A percentile compares a stretch with the other conserved stretches of the same genome.
These are phyloP conservation scores for Leptographium lundbergii DNA, from an alignment of 2,329 filamentous ascomycete genomes.

Conservation along the genomic window DNA sequence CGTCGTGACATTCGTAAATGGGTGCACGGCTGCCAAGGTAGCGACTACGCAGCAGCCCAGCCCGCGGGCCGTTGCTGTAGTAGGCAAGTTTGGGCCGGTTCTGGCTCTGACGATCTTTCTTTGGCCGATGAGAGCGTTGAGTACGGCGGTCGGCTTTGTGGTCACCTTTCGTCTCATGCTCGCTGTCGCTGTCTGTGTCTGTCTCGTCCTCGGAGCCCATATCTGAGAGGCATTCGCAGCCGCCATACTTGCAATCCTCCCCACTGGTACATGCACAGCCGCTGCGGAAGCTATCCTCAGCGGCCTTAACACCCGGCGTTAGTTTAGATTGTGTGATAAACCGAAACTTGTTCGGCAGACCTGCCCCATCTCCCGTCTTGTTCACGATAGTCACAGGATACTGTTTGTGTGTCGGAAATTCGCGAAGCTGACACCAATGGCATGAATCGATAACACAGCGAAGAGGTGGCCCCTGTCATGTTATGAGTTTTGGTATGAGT, in stretches of 20 bases:
- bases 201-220: conserved; percentile 43
- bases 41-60: conserved; percentile 37
- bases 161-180: conserved; percentile 9
- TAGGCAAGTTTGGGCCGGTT: conserved; percentile 47
- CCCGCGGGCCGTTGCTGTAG: conserved; percentile 37
- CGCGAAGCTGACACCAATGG: conserved; percentile 49
- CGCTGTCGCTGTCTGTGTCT: conserved; percentile 28
- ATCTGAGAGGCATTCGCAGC: conserved; percentile 53
- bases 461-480: conserved; percentile 6
- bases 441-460: conserved; percentile 25
- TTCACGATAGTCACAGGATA: conserved; percentile 54
- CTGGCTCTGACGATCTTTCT: conserved; percentile 6
- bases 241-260: conserved; percentile 52
- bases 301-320: conserved; percentile 43
- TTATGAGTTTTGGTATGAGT: neutral
- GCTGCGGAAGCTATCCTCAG: conserved; percentile 47
- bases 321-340: conserved; percentile 56
- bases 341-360: conserved; percentile 49
- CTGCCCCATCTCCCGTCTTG: conserved; percentile 36
- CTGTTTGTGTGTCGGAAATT: conserved; percentile 33
- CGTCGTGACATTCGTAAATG: conserved; percentile 70
- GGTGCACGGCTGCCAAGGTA: conserved; percentile 42
- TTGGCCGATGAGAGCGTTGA: too few relatives aligned
- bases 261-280: conserved; percentile 56
- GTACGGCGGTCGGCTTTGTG: neutral